These are phyloP conservation scores for Amniculicola lignicola DNA, from an alignment of 495 filamentous ascomycete species.

Conservation along the genomic window DNA sequence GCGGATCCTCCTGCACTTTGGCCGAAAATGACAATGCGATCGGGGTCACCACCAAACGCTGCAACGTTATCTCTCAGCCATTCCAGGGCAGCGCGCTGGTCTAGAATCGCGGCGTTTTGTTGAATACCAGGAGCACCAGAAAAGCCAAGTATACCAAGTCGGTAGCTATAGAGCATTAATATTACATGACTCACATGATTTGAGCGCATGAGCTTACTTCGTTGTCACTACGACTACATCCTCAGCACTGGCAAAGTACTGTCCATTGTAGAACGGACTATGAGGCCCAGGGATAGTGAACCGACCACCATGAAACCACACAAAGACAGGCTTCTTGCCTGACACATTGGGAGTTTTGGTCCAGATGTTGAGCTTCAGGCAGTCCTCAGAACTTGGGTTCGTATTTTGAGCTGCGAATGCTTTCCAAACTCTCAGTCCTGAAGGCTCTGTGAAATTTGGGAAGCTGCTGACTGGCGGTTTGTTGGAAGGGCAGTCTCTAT, in stretches of 20 bases:
- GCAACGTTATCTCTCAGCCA: conserved; percentile 64
- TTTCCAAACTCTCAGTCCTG: conserved; percentile 27
- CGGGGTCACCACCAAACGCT: conserved; percentile 50
- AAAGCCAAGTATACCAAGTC: conserved; percentile 53
- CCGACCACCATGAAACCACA: conserved; percentile 39
- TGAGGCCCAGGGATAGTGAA: conserved; percentile 41
- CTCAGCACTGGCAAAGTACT: conserved; percentile 40
- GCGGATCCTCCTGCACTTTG: conserved; percentile 53
- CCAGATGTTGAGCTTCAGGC: conserved; percentile 50
- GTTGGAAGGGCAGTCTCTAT: conserved; percentile 33
- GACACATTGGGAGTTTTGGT: conserved; percentile 29
- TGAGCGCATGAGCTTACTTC: conserved; percentile 37
- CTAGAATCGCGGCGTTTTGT: conserved; percentile 46
- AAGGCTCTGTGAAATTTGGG: conserved; percentile 14
- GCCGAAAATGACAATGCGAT: conserved; percentile 55
- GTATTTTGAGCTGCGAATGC: conserved; percentile 33
- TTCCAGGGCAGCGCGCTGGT: conserved; percentile 49
- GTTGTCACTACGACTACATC: conserved; percentile 48
- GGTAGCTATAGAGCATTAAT: conserved; percentile 37
- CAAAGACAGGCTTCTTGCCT: conserved; percentile 38
- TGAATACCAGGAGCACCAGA: conserved; percentile 41
- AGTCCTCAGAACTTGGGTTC: conserved; percentile 45
- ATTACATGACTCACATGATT: neutral
- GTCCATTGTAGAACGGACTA: conserved; percentile 45
- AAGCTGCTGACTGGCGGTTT: conserved; percentile 16